Conservation (phyloP, 2,329 filamentous ascomycete species). For the Scedosporium apiospermum region DNA sequence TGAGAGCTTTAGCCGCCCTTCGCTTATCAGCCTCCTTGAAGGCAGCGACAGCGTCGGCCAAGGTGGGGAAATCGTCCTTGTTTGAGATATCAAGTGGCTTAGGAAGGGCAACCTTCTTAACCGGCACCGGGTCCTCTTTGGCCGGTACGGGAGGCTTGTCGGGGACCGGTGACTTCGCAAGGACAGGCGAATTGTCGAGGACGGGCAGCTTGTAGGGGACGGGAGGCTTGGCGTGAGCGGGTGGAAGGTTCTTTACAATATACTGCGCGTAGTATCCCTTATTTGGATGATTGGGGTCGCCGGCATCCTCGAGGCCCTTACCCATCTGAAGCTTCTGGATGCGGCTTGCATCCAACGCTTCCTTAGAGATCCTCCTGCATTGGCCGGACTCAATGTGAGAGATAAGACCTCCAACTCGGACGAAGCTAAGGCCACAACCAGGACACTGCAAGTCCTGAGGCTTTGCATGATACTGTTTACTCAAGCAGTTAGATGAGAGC, state of each 20-base stretch:
- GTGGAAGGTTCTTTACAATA: neutral
- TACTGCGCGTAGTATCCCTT: slow-evolving; percentile 13
- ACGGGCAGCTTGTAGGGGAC: no score
- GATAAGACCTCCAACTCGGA: slow-evolving; percentile 27
- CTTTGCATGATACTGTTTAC: slow-evolving; percentile 10
- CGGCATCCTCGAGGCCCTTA: slow-evolving; percentile 14
- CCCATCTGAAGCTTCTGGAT: slow-evolving; percentile 27
- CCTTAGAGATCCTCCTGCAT: slow-evolving; percentile 26
- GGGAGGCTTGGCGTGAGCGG: no score
- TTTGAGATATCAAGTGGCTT: no score
- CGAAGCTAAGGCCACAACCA: slow-evolving; percentile 30
- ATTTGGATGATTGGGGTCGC: neutral
- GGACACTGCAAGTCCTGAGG: neutral
- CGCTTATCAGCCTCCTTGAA: no score
- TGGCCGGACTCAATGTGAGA: slow-evolving; percentile 33
- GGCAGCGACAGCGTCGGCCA: no score
- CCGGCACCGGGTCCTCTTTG: no score
- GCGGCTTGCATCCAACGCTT: slow-evolving; percentile 22
- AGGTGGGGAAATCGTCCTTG: no score
- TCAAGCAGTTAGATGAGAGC: neutral
- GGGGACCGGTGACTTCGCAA: no score
- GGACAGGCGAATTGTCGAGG: no score
- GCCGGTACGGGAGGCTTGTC: no score
- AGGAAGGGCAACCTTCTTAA: no score
- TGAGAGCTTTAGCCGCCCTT: no score